These are phyloP conservation scores for Coriaria nepalensis DNA, from an alignment of 306 rosid species.

Conservation along the genomic window DNA sequence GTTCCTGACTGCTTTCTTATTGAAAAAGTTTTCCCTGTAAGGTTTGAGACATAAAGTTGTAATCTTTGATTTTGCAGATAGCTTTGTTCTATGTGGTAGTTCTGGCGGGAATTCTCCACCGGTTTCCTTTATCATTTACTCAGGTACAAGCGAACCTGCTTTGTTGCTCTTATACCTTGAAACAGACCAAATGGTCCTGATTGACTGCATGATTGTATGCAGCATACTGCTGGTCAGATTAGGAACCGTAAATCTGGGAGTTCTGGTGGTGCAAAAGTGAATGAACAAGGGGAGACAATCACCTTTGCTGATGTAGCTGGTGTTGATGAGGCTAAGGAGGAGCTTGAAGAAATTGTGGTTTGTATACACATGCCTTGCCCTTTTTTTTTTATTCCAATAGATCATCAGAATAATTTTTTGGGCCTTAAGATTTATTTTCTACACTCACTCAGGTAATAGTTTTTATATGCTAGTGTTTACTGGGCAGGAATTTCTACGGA, in stretches of 20 bases:
- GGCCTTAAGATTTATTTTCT: background rate
- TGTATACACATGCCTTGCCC: slow-evolving; percentile 23
- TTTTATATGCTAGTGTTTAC: slow-evolving; percentile 22
- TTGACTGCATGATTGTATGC: slow-evolving; percentile 28
- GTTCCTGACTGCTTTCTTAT: background rate
- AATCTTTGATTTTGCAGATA: slow-evolving; percentile 50
- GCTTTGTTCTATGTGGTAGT: slow-evolving; percentile 79
- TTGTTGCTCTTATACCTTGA: slow-evolving; percentile 5
- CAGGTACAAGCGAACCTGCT: slow-evolving; percentile 37
- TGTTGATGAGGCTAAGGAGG: slow-evolving; percentile 97
- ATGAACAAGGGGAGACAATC: slow-evolving; percentile 74
- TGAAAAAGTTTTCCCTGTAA: slow-evolving; percentile 3
- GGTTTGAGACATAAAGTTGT: slow-evolving; percentile 1
- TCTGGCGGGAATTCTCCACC: slow-evolving; percentile 79
- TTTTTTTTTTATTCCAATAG: slow-evolving; percentile 2
- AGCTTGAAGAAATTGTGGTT: slow-evolving; percentile 99
- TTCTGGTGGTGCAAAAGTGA: slow-evolving; percentile 53
- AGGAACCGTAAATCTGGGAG: slow-evolving; percentile 78
- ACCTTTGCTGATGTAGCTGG: slow-evolving; percentile 98
- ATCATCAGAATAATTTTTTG: background rate
- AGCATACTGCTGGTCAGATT: slow-evolving; percentile 85
- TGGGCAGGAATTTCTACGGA: slow-evolving; percentile 91
- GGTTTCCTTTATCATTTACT: slow-evolving; percentile 79
- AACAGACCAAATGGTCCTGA: slow-evolving; percentile 17
- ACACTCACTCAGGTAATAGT: slow-evolving; percentile 2